Conservation (phyloP, 495 filamentous ascomycete genomes). For the Venustampulla echinocandica region DNA sequence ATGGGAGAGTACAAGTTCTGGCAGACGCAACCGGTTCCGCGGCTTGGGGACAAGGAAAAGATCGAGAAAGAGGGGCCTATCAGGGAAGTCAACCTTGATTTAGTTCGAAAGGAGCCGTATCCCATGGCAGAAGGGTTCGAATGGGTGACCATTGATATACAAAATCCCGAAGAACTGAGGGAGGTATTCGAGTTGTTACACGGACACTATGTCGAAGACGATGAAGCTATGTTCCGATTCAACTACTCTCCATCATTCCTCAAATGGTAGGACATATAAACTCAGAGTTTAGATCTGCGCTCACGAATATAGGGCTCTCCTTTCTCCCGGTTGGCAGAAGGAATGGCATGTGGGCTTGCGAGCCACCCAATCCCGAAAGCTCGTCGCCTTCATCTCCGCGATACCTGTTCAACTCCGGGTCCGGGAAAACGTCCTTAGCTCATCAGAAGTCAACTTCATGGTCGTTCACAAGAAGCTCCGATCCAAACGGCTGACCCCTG, state of each 20-base stretch:
- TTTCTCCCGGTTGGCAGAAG: conserved; percentile 89
- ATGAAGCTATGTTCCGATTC: conserved; percentile 94
- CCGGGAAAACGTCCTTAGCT: conserved; percentile 61
- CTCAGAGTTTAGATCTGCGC: neutral
- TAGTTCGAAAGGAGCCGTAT: conserved; percentile 62
- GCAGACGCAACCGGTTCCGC: conserved; percentile 90
- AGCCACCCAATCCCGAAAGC: conserved; percentile 61
- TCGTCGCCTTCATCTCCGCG: conserved; percentile 92
- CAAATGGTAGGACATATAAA: conserved; percentile 55
- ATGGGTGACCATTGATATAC: conserved; percentile 88
- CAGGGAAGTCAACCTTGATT: conserved; percentile 57
- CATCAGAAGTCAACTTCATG: conserved; percentile 94
- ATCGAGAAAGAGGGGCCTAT: conserved; percentile 46
- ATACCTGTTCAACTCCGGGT: conserved; percentile 77
- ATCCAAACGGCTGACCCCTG: conserved; percentile 79
- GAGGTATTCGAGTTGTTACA: conserved; percentile 85
- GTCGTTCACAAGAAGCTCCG: conserved; percentile 97
- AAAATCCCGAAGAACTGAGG: conserved; percentile 46
- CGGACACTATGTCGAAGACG: conserved; percentile 93
- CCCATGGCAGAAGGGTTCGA: conserved; percentile 70
- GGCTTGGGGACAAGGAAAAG: conserved; percentile 52
- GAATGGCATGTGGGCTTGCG: conserved; percentile 95
- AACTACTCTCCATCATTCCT: conserved; percentile 84
- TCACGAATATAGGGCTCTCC: conserved; percentile 63
- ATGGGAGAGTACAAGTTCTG: conserved; percentile 98